A percentile compares a stretch with the other conserved stretches of the same genome.
phyloP scores from a whole-genome alignment of 2,329 filamentous ascomycete species.

The Plenodomus biglobosus region DNA sequence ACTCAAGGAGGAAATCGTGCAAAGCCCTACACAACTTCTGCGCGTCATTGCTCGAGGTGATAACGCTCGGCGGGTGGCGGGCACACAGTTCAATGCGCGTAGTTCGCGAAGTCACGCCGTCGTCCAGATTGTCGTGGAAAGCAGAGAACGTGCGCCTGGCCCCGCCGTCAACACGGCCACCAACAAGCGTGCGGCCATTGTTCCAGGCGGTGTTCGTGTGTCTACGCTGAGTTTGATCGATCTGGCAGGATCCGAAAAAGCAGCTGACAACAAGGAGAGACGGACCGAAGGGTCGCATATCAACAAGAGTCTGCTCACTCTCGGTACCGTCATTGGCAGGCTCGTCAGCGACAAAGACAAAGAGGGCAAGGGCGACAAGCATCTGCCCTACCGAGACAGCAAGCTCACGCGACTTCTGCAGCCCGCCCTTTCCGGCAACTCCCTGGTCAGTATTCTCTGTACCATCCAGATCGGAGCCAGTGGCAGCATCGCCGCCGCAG shows the following conservation, averaged over 20 bases:
- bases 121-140: constrained; percentile 98
- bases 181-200: constrained; percentile 45
- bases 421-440: constrained; percentile 87
- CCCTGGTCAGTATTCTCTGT: constrained; percentile 94
- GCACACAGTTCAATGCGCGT: constrained; percentile 94
- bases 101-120: constrained; percentile 98
- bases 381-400: constrained; percentile 95
- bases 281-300: constrained; percentile 95
- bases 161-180: constrained; percentile 44
- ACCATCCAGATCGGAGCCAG: constrained; percentile 88
- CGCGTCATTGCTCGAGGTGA: constrained; percentile 95
- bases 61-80: constrained; percentile 83
- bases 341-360: constrained; percentile 90
- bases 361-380: constrained; percentile 78
- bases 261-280: constrained; percentile 91
- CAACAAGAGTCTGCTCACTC: constrained; percentile 93
- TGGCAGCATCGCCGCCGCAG: constrained; percentile 69
- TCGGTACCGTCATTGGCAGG: constrained; percentile 91
- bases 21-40: constrained; percentile 92
- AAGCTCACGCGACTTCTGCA: constrained; percentile 93
- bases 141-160: constrained; percentile 76
- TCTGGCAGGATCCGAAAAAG: constrained; percentile 92
- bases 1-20: constrained; percentile 96
- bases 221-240: constrained; percentile 95
- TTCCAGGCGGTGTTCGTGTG: constrained; percentile 86